These are phyloP conservation scores for Pyrenophora seminiperda DNA, from an alignment of 2,329 filamentous ascomycete genomes.

Conservation along the genomic window DNA sequence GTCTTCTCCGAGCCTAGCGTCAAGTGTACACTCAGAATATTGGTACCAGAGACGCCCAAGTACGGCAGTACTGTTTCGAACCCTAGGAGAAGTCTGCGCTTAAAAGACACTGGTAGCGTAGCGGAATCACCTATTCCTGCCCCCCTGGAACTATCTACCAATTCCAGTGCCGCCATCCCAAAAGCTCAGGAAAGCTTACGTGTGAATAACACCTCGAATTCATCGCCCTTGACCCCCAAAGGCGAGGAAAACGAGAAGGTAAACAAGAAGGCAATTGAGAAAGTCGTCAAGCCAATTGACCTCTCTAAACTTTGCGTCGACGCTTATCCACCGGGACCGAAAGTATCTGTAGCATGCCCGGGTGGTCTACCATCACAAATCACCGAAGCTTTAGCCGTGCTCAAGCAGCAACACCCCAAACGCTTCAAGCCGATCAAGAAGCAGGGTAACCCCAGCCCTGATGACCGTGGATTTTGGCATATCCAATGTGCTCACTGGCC, in stretches of 20 bases:
- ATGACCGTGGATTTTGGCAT: slow-evolving; percentile 81
- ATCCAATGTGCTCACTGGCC: slow-evolving; percentile 65
- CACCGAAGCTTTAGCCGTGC: slow-evolving; percentile 29
- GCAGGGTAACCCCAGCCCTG: slow-evolving; percentile 56
- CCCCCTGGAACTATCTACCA: background rate
- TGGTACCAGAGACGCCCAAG: background rate
- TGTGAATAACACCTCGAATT: background rate
- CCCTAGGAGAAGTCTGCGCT: slow-evolving; percentile 1
- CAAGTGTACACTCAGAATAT: background rate
- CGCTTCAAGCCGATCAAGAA: slow-evolving; percentile 46
- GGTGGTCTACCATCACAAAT: slow-evolving; percentile 35
- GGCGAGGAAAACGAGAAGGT: background rate
- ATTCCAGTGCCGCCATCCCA: background rate
- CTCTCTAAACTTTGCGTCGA: slow-evolving; percentile 31
- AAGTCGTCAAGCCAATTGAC: slow-evolving; percentile 10
- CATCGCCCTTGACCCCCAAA: background rate
- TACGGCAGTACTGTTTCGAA: background rate
- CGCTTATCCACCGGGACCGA: slow-evolving; percentile 33
- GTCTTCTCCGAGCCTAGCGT: background rate
- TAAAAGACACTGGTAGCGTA: background rate
- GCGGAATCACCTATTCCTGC: background rate
- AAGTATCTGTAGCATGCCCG: slow-evolving; percentile 26
- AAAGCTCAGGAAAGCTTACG: background rate
- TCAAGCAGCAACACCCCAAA: slow-evolving; percentile 36
- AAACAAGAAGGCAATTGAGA: background rate